phyloP scores from a whole-genome alignment of 257 asterid genomes.

The Scutellaria barbata region DNA sequence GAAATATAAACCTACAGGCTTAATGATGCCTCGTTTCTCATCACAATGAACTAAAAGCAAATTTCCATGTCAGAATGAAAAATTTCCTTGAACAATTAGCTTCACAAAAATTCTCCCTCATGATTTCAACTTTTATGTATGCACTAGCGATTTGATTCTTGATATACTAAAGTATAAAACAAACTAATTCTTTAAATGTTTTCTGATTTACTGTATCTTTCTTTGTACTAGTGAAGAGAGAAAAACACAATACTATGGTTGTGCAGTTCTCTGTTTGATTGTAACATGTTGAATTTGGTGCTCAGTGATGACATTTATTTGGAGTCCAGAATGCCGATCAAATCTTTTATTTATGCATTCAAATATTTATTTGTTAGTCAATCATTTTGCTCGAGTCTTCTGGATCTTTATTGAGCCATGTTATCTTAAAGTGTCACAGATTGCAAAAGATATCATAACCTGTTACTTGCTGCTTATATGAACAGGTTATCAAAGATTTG shows the following conservation, averaged over 20 bases:
- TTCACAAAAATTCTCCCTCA: neutral
- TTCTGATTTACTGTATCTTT: neutral
- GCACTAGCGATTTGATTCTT: neutral
- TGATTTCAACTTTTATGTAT: neutral
- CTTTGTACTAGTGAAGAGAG: neutral
- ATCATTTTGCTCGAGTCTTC: neutral
- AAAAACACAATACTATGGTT: neutral
- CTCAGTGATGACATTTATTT: neutral
- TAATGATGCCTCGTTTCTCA: no score
- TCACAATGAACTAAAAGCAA: no score
- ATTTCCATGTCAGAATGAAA: no score
- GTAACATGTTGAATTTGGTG: conserved; percentile 9
- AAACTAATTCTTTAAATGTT: neutral
- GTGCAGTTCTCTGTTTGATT: neutral
- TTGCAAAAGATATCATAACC: conserved; percentile 31
- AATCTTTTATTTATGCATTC: neutral
- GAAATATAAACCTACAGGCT: neutral
- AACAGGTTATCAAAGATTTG: conserved; percentile 57
- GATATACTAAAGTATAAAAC: neutral
- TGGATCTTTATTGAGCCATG: neutral
- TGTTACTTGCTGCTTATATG: neutral
- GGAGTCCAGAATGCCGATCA: neutral
- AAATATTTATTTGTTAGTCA: neutral
- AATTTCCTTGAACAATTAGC: neutral
- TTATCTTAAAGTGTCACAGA: neutral